Conservation (phyloP, 495 filamentous ascomycete species). For the Astrothelium subdiscretum region DNA sequence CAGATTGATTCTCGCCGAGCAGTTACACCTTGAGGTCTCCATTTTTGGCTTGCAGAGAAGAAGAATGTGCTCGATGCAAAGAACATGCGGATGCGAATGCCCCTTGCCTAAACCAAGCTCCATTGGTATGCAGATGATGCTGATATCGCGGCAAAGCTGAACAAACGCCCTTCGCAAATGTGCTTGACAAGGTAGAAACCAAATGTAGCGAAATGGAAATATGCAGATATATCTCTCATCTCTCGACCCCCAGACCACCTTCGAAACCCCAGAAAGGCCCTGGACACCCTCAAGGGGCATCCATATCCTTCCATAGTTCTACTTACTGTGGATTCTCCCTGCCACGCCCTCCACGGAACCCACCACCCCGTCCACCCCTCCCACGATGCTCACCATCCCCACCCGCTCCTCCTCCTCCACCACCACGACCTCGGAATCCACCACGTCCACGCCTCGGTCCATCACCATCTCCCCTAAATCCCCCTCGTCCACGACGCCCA, state of each 20-base stretch:
- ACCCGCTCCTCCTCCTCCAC: not conserved
- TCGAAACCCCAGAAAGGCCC: not conserved
- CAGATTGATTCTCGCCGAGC: no score
- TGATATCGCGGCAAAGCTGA: not conserved
- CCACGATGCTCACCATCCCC: constrained; percentile 7
- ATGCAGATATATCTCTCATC: not conserved
- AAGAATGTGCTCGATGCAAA: not conserved
- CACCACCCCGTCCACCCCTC: constrained; percentile 12
- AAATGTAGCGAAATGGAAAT: not conserved
- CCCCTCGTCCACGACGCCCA: constrained; percentile 15
- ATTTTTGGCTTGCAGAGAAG: not conserved
- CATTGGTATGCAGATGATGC: not conserved
- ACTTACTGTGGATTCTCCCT: not conserved
- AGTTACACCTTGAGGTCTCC: not conserved
- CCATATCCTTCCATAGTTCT: not conserved
- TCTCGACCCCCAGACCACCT: not conserved
- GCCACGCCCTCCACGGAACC: constrained; percentile 1
- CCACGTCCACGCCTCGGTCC: constrained; percentile 7
- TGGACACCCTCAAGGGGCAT: not conserved
- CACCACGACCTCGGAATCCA: not conserved
- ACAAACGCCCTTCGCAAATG: constrained; percentile 1
- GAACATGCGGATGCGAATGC: not conserved
- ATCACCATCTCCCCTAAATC: not conserved
- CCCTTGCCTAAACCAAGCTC: not conserved
- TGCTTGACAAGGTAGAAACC: not conserved